These are phyloP conservation scores for Pythium phragmitis DNA, from an alignment of 352 stramenopile species.

Conservation along the genomic window DNA sequence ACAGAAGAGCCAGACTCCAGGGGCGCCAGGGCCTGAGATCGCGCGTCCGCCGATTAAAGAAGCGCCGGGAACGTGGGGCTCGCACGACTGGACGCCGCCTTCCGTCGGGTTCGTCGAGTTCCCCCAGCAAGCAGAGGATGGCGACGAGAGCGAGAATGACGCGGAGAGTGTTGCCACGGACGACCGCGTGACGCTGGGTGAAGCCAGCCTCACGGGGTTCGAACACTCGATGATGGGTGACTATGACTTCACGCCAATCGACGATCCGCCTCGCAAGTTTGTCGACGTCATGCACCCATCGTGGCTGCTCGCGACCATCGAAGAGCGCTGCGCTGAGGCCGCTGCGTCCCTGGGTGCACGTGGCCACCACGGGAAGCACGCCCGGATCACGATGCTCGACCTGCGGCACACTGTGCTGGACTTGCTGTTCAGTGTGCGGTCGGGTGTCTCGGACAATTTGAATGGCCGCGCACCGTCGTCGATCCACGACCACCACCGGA, in stretches of 20 bases:
- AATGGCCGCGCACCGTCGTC: conserved; percentile 43
- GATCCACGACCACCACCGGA: conserved; percentile 38
- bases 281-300: conserved; percentile 76
- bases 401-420: conserved; percentile 61
- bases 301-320: conserved; percentile 72
- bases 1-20: conserved; percentile 9
- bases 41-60: conserved; percentile 20
- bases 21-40: not conserved
- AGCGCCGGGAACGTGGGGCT: conserved; percentile 9
- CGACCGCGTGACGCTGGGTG: not conserved
- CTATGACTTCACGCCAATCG: not conserved
- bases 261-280: conserved; percentile 33
- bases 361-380: conserved; percentile 16
- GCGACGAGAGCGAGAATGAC: conserved; percentile 2
- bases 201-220: not conserved
- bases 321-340: conserved; percentile 48
- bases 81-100: conserved; percentile 20
- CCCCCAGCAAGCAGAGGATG: not conserved
- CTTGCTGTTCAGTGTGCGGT: conserved; percentile 62
- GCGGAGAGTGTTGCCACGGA: not conserved
- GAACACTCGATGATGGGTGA: not conserved
- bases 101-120: conserved; percentile 6
- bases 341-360: conserved; percentile 33
- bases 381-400: conserved; percentile 37
- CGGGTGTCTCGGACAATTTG: conserved; percentile 53